Base-by-base conservation (phyloP, 129 eudicot species). In the Flaveria linearis region DNA sequence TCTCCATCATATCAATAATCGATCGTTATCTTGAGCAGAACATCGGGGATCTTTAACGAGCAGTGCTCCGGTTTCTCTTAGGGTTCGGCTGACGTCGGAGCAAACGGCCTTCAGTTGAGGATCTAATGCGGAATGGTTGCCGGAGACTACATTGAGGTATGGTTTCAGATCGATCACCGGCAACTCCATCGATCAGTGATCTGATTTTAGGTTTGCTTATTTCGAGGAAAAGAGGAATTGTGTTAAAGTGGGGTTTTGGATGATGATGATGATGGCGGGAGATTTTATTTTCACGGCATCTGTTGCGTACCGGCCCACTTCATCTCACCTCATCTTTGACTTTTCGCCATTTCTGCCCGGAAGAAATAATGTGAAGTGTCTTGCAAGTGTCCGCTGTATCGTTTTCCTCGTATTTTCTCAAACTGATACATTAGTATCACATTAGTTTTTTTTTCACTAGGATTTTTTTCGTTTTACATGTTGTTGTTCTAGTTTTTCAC, bases 1-100 rank as follows among this genome's bases (percentile, higher is more conserved):
- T 88, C 80, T 93, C 98, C 98, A 93, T 93, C 98, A 93, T 93
- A 70, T 93, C 89, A 33, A 93, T 73, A 79, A 90, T 1, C 88
- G 88, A 82, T 93, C 98, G 22, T 93, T 93, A 71, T 93, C 98
- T 50, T 82, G 79, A 41, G 86, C 89, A 0, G 98, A 69, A 75
- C 98, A 93, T 55, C 98, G 79, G 0, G 97, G 98, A 79, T 93
- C 97, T 60, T 91, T 93, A 4, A 92, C 84, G 16, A 92, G 78
- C 68, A 92, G 64, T 10, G 98, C 98, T 73, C 98, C 98, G 9
- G 98, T 92, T 76, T 92, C 92, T 0, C 80, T 88, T 60, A 92
- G 88, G 84, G 94, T 88, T 79, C 81, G 87, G 41, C 96, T 90
- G n/a, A 92, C 98, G 81, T 90, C 92, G 26, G 53, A 46, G 81